Percentiles rank a stretch among this genome's conserved stretches.
Evolutionary conservation across 345 rosid species (phyloP).

Genomic region (Noccaea bulbosa): DNA sequence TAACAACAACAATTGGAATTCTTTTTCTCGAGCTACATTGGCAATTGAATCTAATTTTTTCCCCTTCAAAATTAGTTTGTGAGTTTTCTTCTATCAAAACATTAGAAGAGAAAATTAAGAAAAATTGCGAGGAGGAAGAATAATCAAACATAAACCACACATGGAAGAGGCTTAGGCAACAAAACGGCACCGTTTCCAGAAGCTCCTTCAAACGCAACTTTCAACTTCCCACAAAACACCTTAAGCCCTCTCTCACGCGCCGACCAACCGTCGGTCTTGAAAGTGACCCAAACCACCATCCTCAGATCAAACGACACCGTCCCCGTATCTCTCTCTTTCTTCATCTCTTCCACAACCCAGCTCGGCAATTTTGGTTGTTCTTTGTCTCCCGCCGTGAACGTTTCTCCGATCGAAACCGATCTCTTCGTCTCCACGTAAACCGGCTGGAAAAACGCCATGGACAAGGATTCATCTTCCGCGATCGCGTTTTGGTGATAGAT

Average conservation of each 20-base stretch:
- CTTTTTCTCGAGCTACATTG: not conserved
- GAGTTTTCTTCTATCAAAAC: slow-evolving; percentile 1
- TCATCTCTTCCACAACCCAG: slow-evolving; percentile 46
- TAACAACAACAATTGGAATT: not conserved
- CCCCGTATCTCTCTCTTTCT: slow-evolving; percentile 44
- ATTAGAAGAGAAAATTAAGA: slow-evolving; percentile 1
- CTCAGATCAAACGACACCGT: slow-evolving; percentile 46
- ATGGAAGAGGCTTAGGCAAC: slow-evolving; percentile 41
- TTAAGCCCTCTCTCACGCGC: slow-evolving; percentile 46
- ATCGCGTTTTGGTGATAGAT: slow-evolving; percentile 21
- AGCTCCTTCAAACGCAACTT: slow-evolving; percentile 35
- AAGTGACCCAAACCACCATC: slow-evolving; percentile 39
- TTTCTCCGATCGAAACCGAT: slow-evolving; percentile 33
- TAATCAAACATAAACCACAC: slow-evolving; percentile 43
- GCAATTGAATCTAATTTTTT: not conserved
- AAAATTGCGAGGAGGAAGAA: not conserved
- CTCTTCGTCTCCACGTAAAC: slow-evolving; percentile 42
- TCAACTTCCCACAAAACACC: slow-evolving; percentile 44
- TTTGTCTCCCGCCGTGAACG: slow-evolving; percentile 37
- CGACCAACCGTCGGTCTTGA: slow-evolving; percentile 45
- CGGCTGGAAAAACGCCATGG: slow-evolving; percentile 34
- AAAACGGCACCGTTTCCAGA: slow-evolving; percentile 43
- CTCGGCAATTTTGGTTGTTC: slow-evolving; percentile 40
- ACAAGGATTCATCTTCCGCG: slow-evolving; percentile 40
- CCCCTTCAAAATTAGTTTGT: not conserved